Conservation (phyloP, 1,284 basidiomycete species). For the Tremellales sp. region DNA sequence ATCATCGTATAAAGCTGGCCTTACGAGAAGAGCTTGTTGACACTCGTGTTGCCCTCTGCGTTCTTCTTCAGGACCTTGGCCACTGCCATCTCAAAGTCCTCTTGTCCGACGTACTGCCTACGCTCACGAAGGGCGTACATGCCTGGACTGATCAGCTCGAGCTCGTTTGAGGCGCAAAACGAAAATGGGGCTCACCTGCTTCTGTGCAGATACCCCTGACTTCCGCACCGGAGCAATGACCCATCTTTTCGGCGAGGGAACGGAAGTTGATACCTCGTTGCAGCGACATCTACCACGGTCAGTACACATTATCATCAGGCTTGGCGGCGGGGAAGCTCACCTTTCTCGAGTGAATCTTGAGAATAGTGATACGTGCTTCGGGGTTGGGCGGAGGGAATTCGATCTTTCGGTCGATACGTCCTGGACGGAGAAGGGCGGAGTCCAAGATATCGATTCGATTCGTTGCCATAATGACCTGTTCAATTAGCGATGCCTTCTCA, state of each 20-base stretch:
- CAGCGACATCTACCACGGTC: slow-evolving; percentile 73
- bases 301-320: slow-evolving; percentile 1
- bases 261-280: slow-evolving; percentile 96
- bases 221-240: slow-evolving; percentile 95
- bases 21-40: slow-evolving; percentile 75
- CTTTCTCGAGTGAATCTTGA: slow-evolving; percentile 96
- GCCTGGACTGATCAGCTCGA: slow-evolving; percentile 52
- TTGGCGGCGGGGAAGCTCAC: slow-evolving; percentile 44
- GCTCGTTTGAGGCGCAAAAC: not conserved
- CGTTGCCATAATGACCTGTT: slow-evolving; percentile 89
- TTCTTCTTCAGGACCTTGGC: slow-evolving; percentile 94
- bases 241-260: slow-evolving; percentile 96
- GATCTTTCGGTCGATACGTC: slow-evolving; percentile 97
- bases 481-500: not conserved
- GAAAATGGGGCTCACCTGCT: slow-evolving; percentile 62
- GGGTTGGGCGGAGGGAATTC: slow-evolving; percentile 99
- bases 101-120: slow-evolving; percentile 93
- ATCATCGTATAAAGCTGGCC: not conserved
- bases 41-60: slow-evolving; percentile 82
- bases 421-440: slow-evolving; percentile 87
- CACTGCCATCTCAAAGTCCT: slow-evolving; percentile 97
- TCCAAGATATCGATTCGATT: slow-evolving; percentile 98
- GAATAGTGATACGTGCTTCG: slow-evolving; percentile 92
- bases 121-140: slow-evolving; percentile 97
- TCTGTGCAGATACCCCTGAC: slow-evolving; percentile 98